Conservation (phyloP, 371 early-diverging fungal genomes). For the Lichtheimia ramosa region DNA sequence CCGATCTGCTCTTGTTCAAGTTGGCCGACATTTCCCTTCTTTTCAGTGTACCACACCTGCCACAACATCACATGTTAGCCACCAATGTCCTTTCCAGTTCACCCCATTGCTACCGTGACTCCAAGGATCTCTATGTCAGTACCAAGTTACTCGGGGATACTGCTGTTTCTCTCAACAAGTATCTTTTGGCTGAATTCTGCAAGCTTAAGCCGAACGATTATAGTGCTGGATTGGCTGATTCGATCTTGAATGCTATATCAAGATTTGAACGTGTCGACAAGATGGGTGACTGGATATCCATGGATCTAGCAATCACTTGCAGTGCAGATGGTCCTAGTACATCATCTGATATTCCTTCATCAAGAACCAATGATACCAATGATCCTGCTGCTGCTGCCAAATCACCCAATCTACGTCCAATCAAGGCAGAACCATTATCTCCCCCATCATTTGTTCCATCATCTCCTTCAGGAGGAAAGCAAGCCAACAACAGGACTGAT, state of each 20-base stretch:
- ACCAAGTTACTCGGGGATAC: slow-evolving; percentile 18
- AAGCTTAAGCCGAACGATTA: slow-evolving; percentile 42
- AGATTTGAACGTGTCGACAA: slow-evolving; percentile 16
- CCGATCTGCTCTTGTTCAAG: slow-evolving; percentile 12
- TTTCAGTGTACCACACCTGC: slow-evolving; percentile 18
- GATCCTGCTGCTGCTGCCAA: not conserved
- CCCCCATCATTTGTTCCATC: slow-evolving; percentile 18
- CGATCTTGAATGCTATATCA: slow-evolving; percentile 26
- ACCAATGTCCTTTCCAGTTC: slow-evolving; percentile 10
- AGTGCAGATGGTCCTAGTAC: not conserved
- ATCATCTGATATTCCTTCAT: no score
- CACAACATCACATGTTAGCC: slow-evolving; percentile 16
- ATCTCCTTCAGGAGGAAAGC: slow-evolving; percentile 8
- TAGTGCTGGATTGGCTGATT: slow-evolving; percentile 33
- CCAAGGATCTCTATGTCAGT: slow-evolving; percentile 14
- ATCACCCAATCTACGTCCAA: slow-evolving; percentile 3
- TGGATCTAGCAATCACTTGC: slow-evolving; percentile 8
- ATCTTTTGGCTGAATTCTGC: slow-evolving; percentile 38
- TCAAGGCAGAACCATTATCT: slow-evolving; percentile 38
- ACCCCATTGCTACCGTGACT: slow-evolving; percentile 16
- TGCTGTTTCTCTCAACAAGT: slow-evolving; percentile 25
- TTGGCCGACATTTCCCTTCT: slow-evolving; percentile 19
- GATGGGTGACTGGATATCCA: slow-evolving; percentile 6
- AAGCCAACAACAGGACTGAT: not conserved
- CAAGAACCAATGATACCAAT: not conserved